Percentiles rank a stretch among this genome's conserved stretches.
Evolutionary conservation across 257 asterid genomes (phyloP).

Genomic region (Solanum stenotomum): DNA sequence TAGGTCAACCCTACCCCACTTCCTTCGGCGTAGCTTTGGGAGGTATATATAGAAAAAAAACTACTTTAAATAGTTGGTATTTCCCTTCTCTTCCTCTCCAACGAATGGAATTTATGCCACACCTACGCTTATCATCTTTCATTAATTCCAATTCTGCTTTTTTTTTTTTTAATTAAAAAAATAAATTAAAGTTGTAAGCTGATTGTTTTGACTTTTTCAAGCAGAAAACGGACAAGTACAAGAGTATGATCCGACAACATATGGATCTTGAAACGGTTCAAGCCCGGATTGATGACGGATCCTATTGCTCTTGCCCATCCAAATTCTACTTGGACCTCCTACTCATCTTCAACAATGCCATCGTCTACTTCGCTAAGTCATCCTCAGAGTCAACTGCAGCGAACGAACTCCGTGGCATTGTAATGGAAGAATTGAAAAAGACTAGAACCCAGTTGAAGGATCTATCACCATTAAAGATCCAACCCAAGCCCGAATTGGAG

Average conservation of each 20-base stretch:
- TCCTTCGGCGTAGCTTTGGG: not conserved
- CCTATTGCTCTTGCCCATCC: conserved; percentile 16
- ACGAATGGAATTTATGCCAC: not conserved
- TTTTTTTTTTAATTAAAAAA: not conserved
- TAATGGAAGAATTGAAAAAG: conserved; percentile 15
- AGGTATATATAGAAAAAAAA: not conserved
- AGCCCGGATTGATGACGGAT: conserved; percentile 26
- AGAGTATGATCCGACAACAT: conserved; percentile 20
- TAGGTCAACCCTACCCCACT: not conserved
- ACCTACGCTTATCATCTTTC: not conserved
- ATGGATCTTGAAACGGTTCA: conserved; percentile 33
- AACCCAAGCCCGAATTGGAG: conserved; percentile 9
- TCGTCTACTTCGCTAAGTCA: conserved; percentile 32
- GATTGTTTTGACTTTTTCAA: not conserved
- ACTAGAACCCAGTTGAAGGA: not conserved
- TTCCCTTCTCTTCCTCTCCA: not conserved
- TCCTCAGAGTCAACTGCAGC: conserved; percentile 26
- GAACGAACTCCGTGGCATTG: conserved; percentile 19
- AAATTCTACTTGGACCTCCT: conserved; percentile 28
- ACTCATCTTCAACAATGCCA: conserved; percentile 30
- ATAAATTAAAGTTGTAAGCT: not conserved
- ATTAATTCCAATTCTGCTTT: not conserved
- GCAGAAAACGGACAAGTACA: conserved; percentile 18
- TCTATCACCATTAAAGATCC: not conserved
- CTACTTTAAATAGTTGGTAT: not conserved